Percentiles rank a stretch among this genome's conserved stretches.
Evolutionary conservation across 331 rosid genomes (phyloP).

Genomic region (Ulmus americana): DNA sequence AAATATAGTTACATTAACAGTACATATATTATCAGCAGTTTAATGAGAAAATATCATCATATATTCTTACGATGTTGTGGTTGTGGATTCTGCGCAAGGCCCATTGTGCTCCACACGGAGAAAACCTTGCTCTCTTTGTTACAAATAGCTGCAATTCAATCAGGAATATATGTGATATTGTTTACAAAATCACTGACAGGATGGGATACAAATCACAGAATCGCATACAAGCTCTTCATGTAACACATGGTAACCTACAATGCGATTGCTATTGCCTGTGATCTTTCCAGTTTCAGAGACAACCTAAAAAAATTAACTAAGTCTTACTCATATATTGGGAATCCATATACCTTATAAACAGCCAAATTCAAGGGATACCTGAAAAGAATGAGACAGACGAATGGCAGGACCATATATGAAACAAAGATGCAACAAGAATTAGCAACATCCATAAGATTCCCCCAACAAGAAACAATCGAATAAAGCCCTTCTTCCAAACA

Average conservation of each 20-base stretch:
- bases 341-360: not conserved
- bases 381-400: conserved; percentile 69
- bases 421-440: conserved; percentile 72
- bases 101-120: conserved; percentile 59
- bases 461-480: conserved; percentile 74
- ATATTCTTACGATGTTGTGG: conserved; percentile 64
- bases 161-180: conserved; percentile 11
- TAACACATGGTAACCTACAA: no score
- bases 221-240: not conserved
- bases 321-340: not conserved
- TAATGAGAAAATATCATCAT: conserved; percentile 2
- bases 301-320: not conserved
- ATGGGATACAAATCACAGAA: not conserved
- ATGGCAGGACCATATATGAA: conserved; percentile 92
- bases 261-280: not conserved
- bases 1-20: conserved; percentile 12
- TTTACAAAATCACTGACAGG: conserved; percentile 4
- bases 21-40: conserved; percentile 5
- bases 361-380: conserved; percentile 39
- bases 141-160: conserved; percentile 73
- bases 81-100: conserved; percentile 54
- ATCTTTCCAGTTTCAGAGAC: not conserved
- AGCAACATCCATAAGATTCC: conserved; percentile 92
- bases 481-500: conserved; percentile 84
- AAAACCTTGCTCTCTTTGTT: conserved; percentile 81